phyloP scores from a whole-genome alignment of 305 asterid genomes.

The Fraxinus dipetala region DNA sequence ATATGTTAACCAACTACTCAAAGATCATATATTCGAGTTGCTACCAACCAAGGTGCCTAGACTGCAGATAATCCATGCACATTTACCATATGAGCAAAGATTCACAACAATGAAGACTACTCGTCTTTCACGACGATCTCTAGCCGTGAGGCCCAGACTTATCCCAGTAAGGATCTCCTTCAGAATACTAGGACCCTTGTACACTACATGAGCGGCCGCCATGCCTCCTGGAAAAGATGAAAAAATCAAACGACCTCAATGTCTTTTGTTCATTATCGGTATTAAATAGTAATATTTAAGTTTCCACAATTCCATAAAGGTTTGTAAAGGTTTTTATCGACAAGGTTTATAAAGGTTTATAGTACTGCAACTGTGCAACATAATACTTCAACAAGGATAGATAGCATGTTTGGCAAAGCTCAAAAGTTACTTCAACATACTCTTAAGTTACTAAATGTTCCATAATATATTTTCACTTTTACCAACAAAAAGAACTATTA shows the following conservation, averaged over 20 bases:
- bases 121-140: constrained; percentile 58
- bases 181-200: constrained; percentile 56
- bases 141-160: constrained; percentile 48
- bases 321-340: too few species aligned
- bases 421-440: not conserved
- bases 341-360: too few species aligned
- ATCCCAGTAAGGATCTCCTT: constrained; percentile 55
- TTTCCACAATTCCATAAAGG: not conserved
- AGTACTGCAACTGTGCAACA: not conserved
- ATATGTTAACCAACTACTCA: not conserved
- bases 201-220: constrained; percentile 30
- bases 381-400: not conserved
- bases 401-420: not conserved
- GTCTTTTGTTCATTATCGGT: not conserved
- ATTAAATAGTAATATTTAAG: not conserved
- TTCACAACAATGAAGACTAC: constrained; percentile 19
- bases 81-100: not conserved
- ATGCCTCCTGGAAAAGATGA: constrained; percentile 14
- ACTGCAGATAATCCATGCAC: not conserved
- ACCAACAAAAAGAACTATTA: not conserved
- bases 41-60: not conserved
- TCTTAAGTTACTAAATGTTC: not conserved
- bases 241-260: not conserved
- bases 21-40: not conserved
- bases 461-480: not conserved